Evolutionary conservation across 2,329 filamentous ascomycete species (phyloP).

Genomic region (Monosporascus sp.): DNA sequence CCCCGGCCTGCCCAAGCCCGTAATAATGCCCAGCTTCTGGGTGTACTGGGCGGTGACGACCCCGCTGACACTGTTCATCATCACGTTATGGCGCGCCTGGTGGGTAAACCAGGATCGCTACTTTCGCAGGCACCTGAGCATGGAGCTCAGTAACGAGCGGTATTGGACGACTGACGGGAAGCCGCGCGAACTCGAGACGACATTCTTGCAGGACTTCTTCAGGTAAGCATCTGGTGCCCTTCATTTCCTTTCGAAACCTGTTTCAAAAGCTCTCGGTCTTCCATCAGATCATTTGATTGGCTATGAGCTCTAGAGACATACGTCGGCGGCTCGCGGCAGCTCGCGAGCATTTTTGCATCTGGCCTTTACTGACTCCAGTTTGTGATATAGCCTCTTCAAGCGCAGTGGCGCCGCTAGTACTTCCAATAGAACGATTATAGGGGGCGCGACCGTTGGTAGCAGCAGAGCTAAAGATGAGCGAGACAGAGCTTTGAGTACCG

Average conservation of each 20-base stretch:
- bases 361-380: too few relatives aligned
- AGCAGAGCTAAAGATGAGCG: background rate
- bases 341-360: too few relatives aligned
- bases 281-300: too few relatives aligned
- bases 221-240: slow-evolving; percentile 1
- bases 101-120: slow-evolving; percentile 42
- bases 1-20: slow-evolving; percentile 20
- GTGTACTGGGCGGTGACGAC: slow-evolving; percentile 40
- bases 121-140: slow-evolving; percentile 38
- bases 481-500: background rate
- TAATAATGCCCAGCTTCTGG: slow-evolving; percentile 38
- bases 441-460: background rate
- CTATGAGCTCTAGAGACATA: too few relatives aligned
- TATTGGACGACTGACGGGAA: slow-evolving; percentile 41
- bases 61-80: slow-evolving; percentile 36
- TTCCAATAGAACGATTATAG: background rate
- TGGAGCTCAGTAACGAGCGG: slow-evolving; percentile 41
- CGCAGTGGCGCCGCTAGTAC: background rate
- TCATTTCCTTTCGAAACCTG: too few relatives aligned
- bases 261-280: too few relatives aligned
- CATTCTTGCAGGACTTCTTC: slow-evolving; percentile 39
- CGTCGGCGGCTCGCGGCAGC: too few relatives aligned
- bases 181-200: slow-evolving; percentile 35
- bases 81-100: slow-evolving; percentile 39
- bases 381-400: background rate